These are phyloP conservation scores for Jatropha podagrica DNA, from an alignment of 441 rosid species.

Conservation along the genomic window DNA sequence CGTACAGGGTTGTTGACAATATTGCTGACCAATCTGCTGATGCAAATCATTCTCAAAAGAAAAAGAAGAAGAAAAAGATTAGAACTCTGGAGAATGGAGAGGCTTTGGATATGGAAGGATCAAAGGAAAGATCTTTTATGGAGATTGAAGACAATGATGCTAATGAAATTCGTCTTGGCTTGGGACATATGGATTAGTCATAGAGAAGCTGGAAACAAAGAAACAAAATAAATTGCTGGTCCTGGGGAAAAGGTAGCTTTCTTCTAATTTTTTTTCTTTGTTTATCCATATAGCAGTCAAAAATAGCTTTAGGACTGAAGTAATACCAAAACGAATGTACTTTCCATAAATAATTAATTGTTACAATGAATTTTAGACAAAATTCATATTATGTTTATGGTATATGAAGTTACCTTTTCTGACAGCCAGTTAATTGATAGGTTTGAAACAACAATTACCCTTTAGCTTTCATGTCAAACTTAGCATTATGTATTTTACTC, in stretches of 20 bases:
- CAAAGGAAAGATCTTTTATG: too few species aligned
- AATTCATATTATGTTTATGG: background rate
- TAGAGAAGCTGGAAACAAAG: constrained; percentile 49
- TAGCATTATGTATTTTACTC: too few species aligned
- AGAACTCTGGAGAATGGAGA: constrained; percentile 21
- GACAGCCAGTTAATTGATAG: background rate
- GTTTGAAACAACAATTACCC: constrained; percentile 12
- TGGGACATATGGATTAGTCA: constrained; percentile 33
- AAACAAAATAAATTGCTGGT: constrained; percentile 39
- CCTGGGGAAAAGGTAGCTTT: constrained; percentile 50
- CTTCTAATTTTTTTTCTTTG: background rate
- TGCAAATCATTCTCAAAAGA: constrained; percentile 27
- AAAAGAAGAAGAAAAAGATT: constrained; percentile 30
- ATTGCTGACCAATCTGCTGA: constrained; percentile 20
- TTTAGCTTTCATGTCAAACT: background rate
- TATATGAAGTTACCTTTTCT: background rate
- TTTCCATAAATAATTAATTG: background rate
- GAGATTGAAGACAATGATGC: too few species aligned
- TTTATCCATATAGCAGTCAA: background rate
- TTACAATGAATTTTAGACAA: background rate
- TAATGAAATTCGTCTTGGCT: background rate
- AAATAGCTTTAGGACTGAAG: background rate
- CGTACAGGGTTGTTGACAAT: constrained; percentile 27
- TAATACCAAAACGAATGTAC: background rate
- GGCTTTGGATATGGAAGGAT: too few species aligned